These are phyloP conservation scores for Echites panduratus DNA, from an alignment of 257 asterid genomes.

Conservation along the genomic window DNA sequence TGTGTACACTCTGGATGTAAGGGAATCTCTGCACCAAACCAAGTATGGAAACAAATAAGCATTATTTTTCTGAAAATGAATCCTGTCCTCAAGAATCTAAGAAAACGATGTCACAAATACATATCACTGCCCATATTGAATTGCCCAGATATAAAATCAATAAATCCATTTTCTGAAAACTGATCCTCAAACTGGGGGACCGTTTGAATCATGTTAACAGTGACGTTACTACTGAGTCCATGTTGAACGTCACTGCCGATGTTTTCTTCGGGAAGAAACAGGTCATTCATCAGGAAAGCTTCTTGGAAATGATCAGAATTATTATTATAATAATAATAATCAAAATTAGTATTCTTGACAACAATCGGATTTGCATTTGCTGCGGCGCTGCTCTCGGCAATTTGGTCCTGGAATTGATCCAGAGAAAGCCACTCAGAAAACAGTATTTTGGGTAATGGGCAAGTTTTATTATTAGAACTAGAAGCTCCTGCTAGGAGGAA, in stretches of 20 bases:
- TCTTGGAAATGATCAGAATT: constrained; percentile 28
- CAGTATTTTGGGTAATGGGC: constrained; percentile 51
- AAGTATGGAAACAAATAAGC: neutral
- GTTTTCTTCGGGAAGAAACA: constrained; percentile 25
- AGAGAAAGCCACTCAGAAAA: constrained; percentile 74
- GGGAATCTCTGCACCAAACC: neutral
- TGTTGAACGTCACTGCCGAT: constrained; percentile 19
- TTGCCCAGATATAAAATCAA: constrained; percentile 37
- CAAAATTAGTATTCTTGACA: constrained; percentile 8
- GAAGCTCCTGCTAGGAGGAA: constrained; percentile 11
- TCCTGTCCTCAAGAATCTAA: no score
- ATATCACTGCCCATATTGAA: constrained; percentile 30
- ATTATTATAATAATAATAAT: constrained; percentile 4
- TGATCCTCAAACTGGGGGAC: constrained; percentile 45
- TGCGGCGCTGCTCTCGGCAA: constrained; percentile 3
- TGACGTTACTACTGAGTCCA: constrained; percentile 12
- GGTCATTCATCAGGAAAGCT: constrained; percentile 16
- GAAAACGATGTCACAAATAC: constrained; percentile 24
- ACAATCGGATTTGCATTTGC: constrained; percentile 7
- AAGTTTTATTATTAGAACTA: neutral
- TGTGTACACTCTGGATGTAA: neutral
- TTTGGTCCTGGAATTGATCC: constrained; percentile 27
- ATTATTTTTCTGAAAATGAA: neutral
- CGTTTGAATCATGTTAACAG: constrained; percentile 30
- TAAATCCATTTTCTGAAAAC: constrained; percentile 26